Base-by-base conservation (phyloP, 2,329 filamentous ascomycete species). In the Aspergillus phoenicis region DNA sequence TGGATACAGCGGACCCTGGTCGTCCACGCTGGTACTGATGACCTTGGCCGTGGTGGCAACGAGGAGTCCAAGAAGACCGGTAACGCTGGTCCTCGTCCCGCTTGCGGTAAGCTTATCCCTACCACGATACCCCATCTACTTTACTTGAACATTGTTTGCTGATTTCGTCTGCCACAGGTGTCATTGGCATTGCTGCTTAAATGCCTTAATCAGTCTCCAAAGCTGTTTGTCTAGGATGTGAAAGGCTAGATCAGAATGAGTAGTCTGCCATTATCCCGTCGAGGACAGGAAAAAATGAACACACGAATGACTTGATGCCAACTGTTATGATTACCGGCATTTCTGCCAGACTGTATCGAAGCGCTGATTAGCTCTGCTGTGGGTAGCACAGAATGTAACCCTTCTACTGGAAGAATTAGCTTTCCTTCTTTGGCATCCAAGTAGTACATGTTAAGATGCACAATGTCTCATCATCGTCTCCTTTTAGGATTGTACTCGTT, bases 61-160 rank as follows among this genome's bases (percentile, higher is more conserved):
- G 91, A 94, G 82, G 93, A 98, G 85, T 97, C 92, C 75, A 92
- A 96, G 85, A 97, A 96, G 89, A 99, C 95, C 68, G 95, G 95
- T 70, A 99, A 98, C 79, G 95, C 95, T 77, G 95, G 95, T 73
- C 80, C 83, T 71, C 91, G 95, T 77, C 95, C 95, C 77, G 95
- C 95, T 78, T 99, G 95, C 83, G 95, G 95, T 91, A 86, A 77
- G 86, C 26, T 80, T 51, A 1, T 45, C 49, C 4, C 13, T 52
- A 8, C 3, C 24, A 26, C 30, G 33, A 57, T 20, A 28, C 13
- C 28, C 8, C 28, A 10, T 30, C 28, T 53, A 41, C 30, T 7
- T 20, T 24, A 36, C 13, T 20, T 30, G 8, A 17, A 20, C 28
- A 10, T 13, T 26, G n/a, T 22, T 54, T 57, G 24, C 38, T 57